These are phyloP conservation scores for Kuraishia hungarica DNA, from an alignment of 805 yeast species.

Conservation along the genomic window DNA sequence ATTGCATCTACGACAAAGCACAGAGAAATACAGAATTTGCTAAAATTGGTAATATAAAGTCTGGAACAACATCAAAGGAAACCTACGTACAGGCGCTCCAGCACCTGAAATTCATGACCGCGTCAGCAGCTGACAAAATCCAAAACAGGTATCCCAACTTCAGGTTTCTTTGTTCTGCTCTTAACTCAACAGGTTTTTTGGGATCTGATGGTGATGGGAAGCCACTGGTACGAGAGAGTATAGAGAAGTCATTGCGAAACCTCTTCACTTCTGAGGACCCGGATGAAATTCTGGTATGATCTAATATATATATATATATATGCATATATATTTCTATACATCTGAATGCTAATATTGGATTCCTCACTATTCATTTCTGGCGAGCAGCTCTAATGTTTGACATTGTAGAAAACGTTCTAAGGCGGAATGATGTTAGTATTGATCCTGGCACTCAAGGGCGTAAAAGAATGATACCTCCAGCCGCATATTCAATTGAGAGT, in stretches of 20 bases:
- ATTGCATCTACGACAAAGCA: constrained; percentile 43
- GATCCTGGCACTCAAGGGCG: constrained; percentile 2
- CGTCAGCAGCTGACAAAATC: constrained; percentile 37
- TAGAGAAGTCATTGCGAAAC: not conserved
- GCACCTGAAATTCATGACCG: constrained; percentile 53
- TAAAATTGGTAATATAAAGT: constrained; percentile 44
- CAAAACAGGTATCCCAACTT: constrained; percentile 31
- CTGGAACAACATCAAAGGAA: constrained; percentile 40
- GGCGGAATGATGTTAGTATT: not conserved
- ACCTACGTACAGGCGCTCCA: constrained; percentile 41
- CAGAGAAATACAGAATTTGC: constrained; percentile 47
- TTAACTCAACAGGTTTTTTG: not conserved
- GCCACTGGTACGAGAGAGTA: constrained; percentile 22
- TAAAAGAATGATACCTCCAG: not conserved
- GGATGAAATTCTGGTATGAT: constrained; percentile 22
- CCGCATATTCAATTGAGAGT: constrained; percentile 2
- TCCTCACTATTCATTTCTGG: not conserved
- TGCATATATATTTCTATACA: no score
- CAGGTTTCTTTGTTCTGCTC: constrained; percentile 7
- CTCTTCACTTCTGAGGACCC: constrained; percentile 40
- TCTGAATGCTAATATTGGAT: no score
- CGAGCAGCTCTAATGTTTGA: constrained; percentile 14
- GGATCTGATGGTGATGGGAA: constrained; percentile 24
- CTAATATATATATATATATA: not conserved
- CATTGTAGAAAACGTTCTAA: constrained; percentile 22